Base-by-base conservation (phyloP, 164 flowering plant genomes). In the Cinnamomum chago region DNA sequence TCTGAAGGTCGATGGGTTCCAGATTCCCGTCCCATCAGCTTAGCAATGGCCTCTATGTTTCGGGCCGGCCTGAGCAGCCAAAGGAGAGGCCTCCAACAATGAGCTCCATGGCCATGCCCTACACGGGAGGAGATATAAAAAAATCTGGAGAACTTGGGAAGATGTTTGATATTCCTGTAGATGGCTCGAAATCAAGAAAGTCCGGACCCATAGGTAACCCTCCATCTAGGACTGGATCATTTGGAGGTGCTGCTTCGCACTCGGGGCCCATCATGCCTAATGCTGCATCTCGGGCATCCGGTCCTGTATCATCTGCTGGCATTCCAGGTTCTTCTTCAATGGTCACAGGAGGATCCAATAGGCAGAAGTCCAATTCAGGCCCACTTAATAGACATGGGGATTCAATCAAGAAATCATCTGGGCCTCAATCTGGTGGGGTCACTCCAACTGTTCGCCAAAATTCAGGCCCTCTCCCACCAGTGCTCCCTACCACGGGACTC, bases 101-200 rank as follows among this genome's bases (percentile, higher is more conserved):
- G 90, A 89, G 91, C 76, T 91, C 98, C 51, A 82, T 81, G 0
- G 95, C 99, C 68, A 86, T 93, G 94, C 97, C 97, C 14, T 95
- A 95, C 78, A 95, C 98, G n/a, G 99, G 99, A 58, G 99, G 99
- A 68, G 99, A 95, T 80, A 95, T 95, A 2, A 95, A 93, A 77
- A 95, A 88, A 68, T 95, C 99, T 27, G 99, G 99, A 50, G 99
- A 95, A 74, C 84, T 95, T 51, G 99, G 99, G 25, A 95, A 95
- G 83, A 95, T 95, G 99, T 92, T 95, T 84, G 99, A 93, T 79
- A 86, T 93, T 60, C 92, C 90, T 65, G 84, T 75, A 17, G 99
- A 93, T 78, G 92, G 93, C 58, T 87, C 97, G 7, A 90, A 86
- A 78, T 88, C 97, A n/a, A 85, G 98, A 72, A 95, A 95, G 76